A percentile compares a stretch with the other conserved stretches of the same genome.
Evolutionary conservation across 2,329 filamentous ascomycete species (phyloP).

Genomic region (Fusarium compactum): DNA sequence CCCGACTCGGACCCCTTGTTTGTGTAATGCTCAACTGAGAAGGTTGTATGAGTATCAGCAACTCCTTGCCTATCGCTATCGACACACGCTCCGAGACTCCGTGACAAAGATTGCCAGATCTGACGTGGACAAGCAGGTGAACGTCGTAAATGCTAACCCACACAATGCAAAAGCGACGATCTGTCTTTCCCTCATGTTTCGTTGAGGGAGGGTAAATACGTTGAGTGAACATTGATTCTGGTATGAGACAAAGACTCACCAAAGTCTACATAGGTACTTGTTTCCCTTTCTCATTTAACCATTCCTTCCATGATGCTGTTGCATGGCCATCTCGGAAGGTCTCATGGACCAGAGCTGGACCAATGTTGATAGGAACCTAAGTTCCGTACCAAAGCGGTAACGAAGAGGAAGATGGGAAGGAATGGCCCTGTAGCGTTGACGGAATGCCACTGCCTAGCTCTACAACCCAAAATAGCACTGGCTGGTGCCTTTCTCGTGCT

Average conservation of each 20-base stretch:
- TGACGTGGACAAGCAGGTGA: slow-evolving; percentile 21
- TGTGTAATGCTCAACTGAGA: not conserved
- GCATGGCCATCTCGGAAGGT: not conserved
- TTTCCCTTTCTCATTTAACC: not conserved
- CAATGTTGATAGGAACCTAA: not conserved
- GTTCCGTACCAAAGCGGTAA: slow-evolving; percentile 24
- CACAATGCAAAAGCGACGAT: slow-evolving; percentile 3
- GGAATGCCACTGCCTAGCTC: not conserved
- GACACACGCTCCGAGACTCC: not conserved
- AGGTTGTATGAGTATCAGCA: not conserved
- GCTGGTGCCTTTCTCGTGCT: not conserved
- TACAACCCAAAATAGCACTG: slow-evolving; percentile 1
- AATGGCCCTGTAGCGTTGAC: not conserved
- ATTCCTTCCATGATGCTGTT: not conserved
- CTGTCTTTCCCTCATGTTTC: slow-evolving; percentile 2
- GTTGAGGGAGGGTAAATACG: slow-evolving; percentile 30
- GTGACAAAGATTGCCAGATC: slow-evolving; percentile 8
- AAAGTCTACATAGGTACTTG: not conserved
- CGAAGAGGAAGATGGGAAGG: slow-evolving; percentile 22
- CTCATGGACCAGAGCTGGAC: not conserved
- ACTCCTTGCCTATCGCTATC: not conserved
- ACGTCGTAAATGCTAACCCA: not conserved
- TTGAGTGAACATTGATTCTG: slow-evolving; percentile 19
- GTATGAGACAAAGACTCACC: slow-evolving; percentile 7
- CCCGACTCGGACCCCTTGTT: slow-evolving; percentile 7